Percentiles rank a stretch among this genome's conserved stretches.
Evolutionary conservation across 176 grass and related monocot species (phyloP).

Genomic region (Ensete glaucum): DNA sequence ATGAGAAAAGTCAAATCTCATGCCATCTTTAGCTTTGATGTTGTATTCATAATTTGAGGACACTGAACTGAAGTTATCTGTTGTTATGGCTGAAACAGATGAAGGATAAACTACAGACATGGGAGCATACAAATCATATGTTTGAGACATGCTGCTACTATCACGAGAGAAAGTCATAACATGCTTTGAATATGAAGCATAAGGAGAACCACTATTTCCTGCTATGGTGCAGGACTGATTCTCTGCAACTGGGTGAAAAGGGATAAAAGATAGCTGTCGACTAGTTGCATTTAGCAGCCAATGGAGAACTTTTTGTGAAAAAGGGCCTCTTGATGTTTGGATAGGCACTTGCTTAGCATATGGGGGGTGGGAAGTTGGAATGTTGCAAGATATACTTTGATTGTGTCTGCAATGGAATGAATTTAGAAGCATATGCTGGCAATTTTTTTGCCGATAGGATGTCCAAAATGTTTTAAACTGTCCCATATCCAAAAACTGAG

Average conservation of each 20-base stretch:
- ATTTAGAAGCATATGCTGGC: conserved; percentile 13
- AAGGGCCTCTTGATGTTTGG: conserved; percentile 27
- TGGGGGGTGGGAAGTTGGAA: conserved; percentile 17
- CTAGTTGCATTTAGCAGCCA: conserved; percentile 16
- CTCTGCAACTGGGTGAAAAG: conserved; percentile 29
- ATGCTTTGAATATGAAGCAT: conserved; percentile 7
- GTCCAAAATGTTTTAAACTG: conserved; percentile 10
- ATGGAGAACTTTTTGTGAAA: conserved; percentile 23
- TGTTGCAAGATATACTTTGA: conserved; percentile 17
- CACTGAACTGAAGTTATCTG: conserved; percentile 22
- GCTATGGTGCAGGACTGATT: conserved; percentile 17
- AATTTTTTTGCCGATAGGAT: conserved; percentile 21
- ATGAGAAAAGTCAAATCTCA: conserved; percentile 16
- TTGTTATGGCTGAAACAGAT: conserved; percentile 15
- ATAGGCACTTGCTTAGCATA: conserved; percentile 20
- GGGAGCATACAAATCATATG: conserved; percentile 24
- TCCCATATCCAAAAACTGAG: conserved; percentile 9
- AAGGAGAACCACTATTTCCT: conserved; percentile 16
- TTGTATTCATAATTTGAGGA: conserved; percentile 3
- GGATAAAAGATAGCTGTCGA: conserved; percentile 17
- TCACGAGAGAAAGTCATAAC: conserved; percentile 24
- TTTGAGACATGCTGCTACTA: conserved; percentile 10
- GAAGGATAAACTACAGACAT: conserved; percentile 22
- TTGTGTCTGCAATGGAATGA: conserved; percentile 6
- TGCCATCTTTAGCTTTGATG: conserved; percentile 24